Base-by-base conservation (phyloP, 225 moss, liverwort and hornwort genomes). In the Lunularia cruciata region DNA sequence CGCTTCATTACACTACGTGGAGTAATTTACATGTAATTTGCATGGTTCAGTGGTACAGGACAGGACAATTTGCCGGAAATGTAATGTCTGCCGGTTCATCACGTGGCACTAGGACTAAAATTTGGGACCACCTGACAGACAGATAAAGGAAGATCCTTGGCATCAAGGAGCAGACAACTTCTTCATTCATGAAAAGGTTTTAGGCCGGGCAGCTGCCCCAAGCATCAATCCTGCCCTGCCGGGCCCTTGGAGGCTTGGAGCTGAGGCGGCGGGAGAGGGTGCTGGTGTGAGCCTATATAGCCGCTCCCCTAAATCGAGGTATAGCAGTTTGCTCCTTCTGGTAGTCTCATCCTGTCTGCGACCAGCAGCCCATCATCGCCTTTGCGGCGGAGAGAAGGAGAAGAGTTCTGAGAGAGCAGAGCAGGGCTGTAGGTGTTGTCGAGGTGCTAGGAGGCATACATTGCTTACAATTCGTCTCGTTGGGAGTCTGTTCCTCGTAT, bases 51-150 rank as follows among this genome's bases (percentile, higher is more conserved):
- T 52, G 52, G 52, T 52, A 52, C 52, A 5, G 26, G 26, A 5
- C 26, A 52, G 52, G 52, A 12, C 26, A 23, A 52, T 52, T 4
- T 52, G 15, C 22, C 52, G 52, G 8, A 43, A 43, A 43, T 43
- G 43, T 43, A 11, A 43, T 43, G 43, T 43, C 43, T 52, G 22
- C 2, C 23, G 26, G 23, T 7, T 52, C 15, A 52, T 52, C 52
- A 52, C 52, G 52, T 52, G 52, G 52, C 20, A 5, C 9, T 8
- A 52, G 52, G 52, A 52, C 52, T 52, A 25, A 4, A 52, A 52
- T 52, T 8, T 52, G 52, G 52, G 52, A 52, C 52, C 52, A 52
- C 52, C 52, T 52, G 52, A 52, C 52, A 52, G 3, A 5, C 22
- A 8, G 6, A n/a, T n/a, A n/a, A n/a, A n/a, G n/a, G n/a, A n/a